A percentile compares a stretch with the other conserved stretches of the same genome.
These are phyloP conservation scores for Fusarium circinatum DNA, from an alignment of 2,329 filamentous ascomycete genomes.

Conservation along the genomic window DNA sequence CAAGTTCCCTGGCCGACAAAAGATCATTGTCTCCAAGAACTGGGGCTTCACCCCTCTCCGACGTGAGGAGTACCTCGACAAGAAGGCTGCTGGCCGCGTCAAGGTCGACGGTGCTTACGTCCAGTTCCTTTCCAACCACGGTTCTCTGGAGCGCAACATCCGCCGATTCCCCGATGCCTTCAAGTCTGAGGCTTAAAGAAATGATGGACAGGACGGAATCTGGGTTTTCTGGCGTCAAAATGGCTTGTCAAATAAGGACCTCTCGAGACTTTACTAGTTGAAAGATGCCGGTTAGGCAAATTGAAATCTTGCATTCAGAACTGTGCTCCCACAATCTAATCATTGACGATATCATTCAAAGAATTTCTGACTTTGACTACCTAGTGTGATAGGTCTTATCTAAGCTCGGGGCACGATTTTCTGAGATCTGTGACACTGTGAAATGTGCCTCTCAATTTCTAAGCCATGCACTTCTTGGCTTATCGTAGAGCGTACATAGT, in stretches of 20 bases:
- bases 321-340: neutral
- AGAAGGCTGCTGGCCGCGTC: slow-evolving; percentile 92
- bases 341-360: slow-evolving; percentile 8
- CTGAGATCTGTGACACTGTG: neutral
- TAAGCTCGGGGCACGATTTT: neutral
- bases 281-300: slow-evolving; percentile 49
- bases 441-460: neutral
- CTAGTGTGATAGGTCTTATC: neutral
- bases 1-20: slow-evolving; percentile 99
- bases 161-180: slow-evolving; percentile 96
- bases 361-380: neutral
- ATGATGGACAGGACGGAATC: slow-evolving; percentile 50
- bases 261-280: slow-evolving; percentile 47
- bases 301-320: slow-evolving; percentile 47
- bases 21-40: slow-evolving; percentile 99
- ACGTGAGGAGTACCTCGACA: slow-evolving; percentile 96
- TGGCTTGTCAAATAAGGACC: slow-evolving; percentile 55
- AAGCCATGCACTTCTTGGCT: neutral
- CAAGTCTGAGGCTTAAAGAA: slow-evolving; percentile 65
- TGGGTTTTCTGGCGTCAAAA: slow-evolving; percentile 58
- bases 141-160: slow-evolving; percentile 86
- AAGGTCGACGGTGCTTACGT: slow-evolving; percentile 99
- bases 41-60: slow-evolving; percentile 99
- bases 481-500: neutral
- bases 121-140: slow-evolving; percentile 97